Evolutionary conservation across 306 rosid genomes (phyloP), one percentile per base, ranked within the genome.

Genomic region (Acacia confusa): DNA sequence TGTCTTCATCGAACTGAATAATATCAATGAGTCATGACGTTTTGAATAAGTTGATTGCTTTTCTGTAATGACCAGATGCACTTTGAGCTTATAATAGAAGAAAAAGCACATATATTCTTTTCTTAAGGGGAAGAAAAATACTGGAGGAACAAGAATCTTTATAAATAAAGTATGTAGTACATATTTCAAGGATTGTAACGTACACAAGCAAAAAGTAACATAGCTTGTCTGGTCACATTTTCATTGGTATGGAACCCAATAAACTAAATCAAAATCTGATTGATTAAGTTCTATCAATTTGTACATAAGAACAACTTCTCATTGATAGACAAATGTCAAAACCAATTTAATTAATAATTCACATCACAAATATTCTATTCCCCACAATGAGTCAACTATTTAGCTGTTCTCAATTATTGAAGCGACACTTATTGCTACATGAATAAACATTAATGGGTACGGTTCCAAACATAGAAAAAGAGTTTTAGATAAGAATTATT

Each of bases 331-430:
- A 66, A 36, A 32, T 43, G 72, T 48, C 82, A 64, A 12, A 43
- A 76, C 79, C 68, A 1, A 36, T 48, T 4, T 6, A 50, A 17
- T 4, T 36, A 36, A 36, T 36, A 36, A 50, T 5, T 17, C 57
- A 50, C 57, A 50, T 15, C 4, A 36, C 16, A 36, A 57, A 22
- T 9, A 81, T 85, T 85, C 83, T 85, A 67, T 74, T 85, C 40
- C 85, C 81, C 81, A 68, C 78, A 79, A 24, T 17, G 19, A 79
- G 78, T 75, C 84, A 84, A 70, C 87, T 70, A 2, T 50, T 75
- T 27, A 72, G 17, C 50, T 60, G 22, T 79, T 78, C 50, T 13
- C 38, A 52, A 65, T 32, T 78, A 48, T 65, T 40, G 5, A 40
- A 40, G 70, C 47, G 2, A 43, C 82, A 79, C 24, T 24, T 43